These are phyloP conservation scores for Fomitopsis pulvina DNA, from an alignment of 768 basidiomycete species.

Conservation along the genomic window DNA sequence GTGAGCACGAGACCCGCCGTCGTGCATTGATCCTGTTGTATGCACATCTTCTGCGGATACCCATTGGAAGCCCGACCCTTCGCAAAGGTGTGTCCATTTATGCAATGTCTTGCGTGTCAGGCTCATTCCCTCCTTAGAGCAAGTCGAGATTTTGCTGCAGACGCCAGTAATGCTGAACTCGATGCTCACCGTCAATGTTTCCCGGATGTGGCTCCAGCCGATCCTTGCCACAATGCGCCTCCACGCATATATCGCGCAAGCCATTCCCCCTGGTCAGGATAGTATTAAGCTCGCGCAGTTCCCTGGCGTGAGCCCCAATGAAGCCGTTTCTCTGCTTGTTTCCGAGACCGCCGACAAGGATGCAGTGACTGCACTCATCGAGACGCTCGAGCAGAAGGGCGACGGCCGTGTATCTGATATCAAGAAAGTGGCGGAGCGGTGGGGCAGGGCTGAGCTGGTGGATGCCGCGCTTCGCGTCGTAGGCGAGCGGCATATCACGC, in stretches of 20 bases:
- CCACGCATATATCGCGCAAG: conserved; percentile 81
- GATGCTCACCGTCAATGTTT: conserved; percentile 71
- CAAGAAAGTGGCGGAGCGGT: conserved; percentile 58
- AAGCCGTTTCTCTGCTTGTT: conserved; percentile 35
- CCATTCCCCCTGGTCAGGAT: conserved; percentile 52
- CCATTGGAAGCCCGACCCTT: conserved; percentile 44
- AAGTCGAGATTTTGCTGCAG: conserved; percentile 62
- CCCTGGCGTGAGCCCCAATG: conserved; percentile 58
- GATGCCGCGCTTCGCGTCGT: conserved; percentile 88
- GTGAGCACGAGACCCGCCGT: conserved; percentile 33
- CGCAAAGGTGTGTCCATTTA: conserved; percentile 49
- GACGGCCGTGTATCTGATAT: conserved; percentile 46
- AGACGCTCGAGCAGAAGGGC: conserved; percentile 42
- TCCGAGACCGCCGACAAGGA: conserved; percentile 25
- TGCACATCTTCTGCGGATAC: conserved; percentile 74
- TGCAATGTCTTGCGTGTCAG: background rate
- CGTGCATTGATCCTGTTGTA: conserved; percentile 72
- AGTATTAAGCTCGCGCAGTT: conserved; percentile 60
- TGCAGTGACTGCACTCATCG: conserved; percentile 37
- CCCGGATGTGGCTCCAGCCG: conserved; percentile 86
- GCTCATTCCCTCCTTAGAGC: conserved; percentile 41
- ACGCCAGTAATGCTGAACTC: conserved; percentile 71
- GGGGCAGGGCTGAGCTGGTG: conserved; percentile 74
- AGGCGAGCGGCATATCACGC: conserved; percentile 83
- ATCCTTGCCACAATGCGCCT: conserved; percentile 76